phyloP scores from a whole-genome alignment of 2,329 filamentous ascomycete species.

The Orbilia ellipsospora region DNA sequence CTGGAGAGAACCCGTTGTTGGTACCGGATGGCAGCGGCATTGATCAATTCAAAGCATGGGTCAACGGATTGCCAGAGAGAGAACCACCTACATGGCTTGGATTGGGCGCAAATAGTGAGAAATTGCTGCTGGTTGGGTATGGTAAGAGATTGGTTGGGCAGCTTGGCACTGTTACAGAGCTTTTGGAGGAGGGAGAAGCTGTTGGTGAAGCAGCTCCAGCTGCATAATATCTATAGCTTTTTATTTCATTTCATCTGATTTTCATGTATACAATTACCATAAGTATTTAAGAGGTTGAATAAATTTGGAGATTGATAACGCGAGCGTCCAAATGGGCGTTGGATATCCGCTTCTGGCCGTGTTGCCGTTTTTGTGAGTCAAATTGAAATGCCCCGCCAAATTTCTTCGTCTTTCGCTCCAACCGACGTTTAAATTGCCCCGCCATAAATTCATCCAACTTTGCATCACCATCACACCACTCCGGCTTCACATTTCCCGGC shows the following conservation, averaged over 20 bases:
- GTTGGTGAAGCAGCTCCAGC: conserved; percentile 64
- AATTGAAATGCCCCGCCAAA: conserved; percentile 51
- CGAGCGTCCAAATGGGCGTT: background rate
- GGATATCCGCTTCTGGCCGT: background rate
- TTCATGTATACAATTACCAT: background rate
- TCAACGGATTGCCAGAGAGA: conserved; percentile 88
- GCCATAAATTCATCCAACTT: conserved; percentile 32
- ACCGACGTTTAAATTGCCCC: conserved; percentile 25
- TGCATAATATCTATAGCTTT: conserved; percentile 45
- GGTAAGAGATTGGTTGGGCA: conserved; percentile 86
- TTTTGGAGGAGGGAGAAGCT: conserved; percentile 94
- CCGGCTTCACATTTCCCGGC: conserved; percentile 5
- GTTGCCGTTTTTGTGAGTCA: conserved; percentile 29
- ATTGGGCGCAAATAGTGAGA: conserved; percentile 94
- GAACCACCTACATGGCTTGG: conserved; percentile 96
- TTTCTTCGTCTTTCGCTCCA: conserved; percentile 18
- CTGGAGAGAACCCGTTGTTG: conserved; percentile 71
- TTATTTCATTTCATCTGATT: conserved; percentile 2
- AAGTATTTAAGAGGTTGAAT: too few relatives aligned
- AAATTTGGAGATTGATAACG: too few relatives aligned
- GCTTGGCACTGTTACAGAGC: conserved; percentile 82
- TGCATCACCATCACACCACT: conserved; percentile 17
- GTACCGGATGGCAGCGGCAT: conserved; percentile 84
- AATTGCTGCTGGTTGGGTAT: conserved; percentile 87
- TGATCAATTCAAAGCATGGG: conserved; percentile 89